These are phyloP conservation scores for Aphanomyces euteiches DNA, from an alignment of 352 stramenopile genomes.

Conservation along the genomic window DNA sequence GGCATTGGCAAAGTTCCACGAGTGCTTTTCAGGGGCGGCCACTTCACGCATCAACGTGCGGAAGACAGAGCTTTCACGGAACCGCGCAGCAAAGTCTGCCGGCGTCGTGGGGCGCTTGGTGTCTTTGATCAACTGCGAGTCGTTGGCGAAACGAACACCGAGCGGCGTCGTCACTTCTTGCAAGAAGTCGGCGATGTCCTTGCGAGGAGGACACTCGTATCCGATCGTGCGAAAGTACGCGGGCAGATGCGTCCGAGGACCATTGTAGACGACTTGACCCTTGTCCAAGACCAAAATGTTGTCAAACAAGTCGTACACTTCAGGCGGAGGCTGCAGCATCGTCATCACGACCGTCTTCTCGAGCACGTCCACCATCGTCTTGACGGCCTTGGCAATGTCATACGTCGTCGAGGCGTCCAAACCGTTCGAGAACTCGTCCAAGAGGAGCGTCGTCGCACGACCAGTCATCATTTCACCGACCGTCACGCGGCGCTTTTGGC, in stretches of 20 bases:
- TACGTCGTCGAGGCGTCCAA: constrained; percentile 77
- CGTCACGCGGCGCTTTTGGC: constrained; percentile 53
- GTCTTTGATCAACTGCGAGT: not conserved
- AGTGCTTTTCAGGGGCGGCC: constrained; percentile 10
- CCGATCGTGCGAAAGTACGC: constrained; percentile 53
- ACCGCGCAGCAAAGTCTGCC: constrained; percentile 18
- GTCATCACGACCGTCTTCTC: constrained; percentile 34
- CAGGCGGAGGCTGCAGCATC: constrained; percentile 55
- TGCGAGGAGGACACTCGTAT: constrained; percentile 45
- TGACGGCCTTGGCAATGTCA: constrained; percentile 66
- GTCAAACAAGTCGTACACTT: constrained; percentile 86
- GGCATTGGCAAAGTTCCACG: not conserved
- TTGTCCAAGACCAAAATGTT: constrained; percentile 76
- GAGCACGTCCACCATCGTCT: constrained; percentile 33
- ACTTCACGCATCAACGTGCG: not conserved
- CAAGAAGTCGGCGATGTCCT: constrained; percentile 82
- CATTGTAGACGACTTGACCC: constrained; percentile 78
- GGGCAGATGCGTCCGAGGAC: constrained; percentile 38
- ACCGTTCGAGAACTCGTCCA: constrained; percentile 81
- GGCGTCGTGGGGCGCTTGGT: not conserved
- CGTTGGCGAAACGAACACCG: constrained; percentile 37
- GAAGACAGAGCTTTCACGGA: constrained; percentile 3
- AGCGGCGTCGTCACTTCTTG: constrained; percentile 60
- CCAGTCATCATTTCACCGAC: constrained; percentile 71
- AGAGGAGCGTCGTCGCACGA: constrained; percentile 45